Evolutionary conservation across 441 rosid species (phyloP).

Genomic region (Isatis lusitanica): DNA sequence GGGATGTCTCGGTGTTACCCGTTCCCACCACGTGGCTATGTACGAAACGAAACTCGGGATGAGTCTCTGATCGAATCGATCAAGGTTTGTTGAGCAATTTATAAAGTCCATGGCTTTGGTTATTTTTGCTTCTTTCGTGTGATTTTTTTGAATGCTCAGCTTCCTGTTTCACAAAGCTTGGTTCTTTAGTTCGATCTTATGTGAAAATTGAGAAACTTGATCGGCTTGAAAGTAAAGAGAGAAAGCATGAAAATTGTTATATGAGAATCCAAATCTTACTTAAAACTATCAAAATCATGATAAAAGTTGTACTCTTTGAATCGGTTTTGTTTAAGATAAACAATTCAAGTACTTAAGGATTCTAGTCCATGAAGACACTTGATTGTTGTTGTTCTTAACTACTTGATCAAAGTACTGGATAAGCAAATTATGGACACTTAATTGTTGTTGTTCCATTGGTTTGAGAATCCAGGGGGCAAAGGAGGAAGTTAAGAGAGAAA

Average conservation of each 20-base stretch:
- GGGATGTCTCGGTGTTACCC: constrained; percentile 64
- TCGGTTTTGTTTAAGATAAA: background rate
- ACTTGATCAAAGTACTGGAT: no score
- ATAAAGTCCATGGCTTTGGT: constrained; percentile 17
- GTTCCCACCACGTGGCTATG: constrained; percentile 57
- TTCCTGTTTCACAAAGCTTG: background rate
- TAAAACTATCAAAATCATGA: background rate
- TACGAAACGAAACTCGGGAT: constrained; percentile 20
- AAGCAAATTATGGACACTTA: background rate
- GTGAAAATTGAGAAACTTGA: background rate
- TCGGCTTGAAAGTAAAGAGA: background rate
- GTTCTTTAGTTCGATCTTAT: background rate
- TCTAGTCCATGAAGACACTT: no score
- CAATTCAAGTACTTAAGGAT: no score
- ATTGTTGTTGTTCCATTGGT: constrained; percentile 29
- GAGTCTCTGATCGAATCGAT: constrained; percentile 55
- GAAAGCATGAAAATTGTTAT: background rate
- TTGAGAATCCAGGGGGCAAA: constrained; percentile 42
- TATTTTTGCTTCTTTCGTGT: background rate
- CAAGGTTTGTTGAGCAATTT: constrained; percentile 41
- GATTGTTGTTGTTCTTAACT: no score
- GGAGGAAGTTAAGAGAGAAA: constrained; percentile 38
- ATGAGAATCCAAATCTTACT: background rate
- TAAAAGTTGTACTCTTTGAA: background rate
- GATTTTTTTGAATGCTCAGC: constrained; percentile 21